Evolutionary conservation across 2,329 filamentous ascomycete species (phyloP).

Genomic region (Fusarium pseudograminearum): DNA sequence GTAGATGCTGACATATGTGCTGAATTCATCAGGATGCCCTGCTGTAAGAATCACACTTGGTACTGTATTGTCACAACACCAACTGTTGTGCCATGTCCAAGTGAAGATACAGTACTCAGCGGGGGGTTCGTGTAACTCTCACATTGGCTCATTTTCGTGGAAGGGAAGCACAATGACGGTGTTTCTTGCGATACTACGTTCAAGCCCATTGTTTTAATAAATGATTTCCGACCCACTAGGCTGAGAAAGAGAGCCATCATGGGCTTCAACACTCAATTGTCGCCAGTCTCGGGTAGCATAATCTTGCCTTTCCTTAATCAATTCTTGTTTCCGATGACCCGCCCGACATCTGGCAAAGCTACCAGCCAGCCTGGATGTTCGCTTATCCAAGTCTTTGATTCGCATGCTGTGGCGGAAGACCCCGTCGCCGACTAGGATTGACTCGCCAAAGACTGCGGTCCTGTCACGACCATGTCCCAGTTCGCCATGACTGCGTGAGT

Average conservation of each 20-base stretch:
- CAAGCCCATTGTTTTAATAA: constrained; percentile 25
- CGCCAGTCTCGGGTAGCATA: constrained; percentile 40
- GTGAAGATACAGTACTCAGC: neutral
- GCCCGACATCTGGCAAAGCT: constrained; percentile 34
- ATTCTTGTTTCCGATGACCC: constrained; percentile 46
- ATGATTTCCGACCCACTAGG: constrained; percentile 23
- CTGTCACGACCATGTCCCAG: constrained; percentile 20
- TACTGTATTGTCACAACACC: constrained; percentile 1
- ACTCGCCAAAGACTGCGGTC: constrained; percentile 19
- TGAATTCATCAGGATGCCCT: neutral
- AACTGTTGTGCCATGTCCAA: neutral
- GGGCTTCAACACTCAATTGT: constrained; percentile 23
- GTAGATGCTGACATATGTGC: neutral
- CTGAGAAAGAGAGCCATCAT: constrained; percentile 3
- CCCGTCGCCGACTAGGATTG: constrained; percentile 25
- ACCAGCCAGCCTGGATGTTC: constrained; percentile 40
- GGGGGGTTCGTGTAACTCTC: constrained; percentile 31
- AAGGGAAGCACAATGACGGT: constrained; percentile 34
- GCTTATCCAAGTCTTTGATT: constrained; percentile 48
- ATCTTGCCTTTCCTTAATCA: constrained; percentile 27
- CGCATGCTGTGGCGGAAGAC: constrained; percentile 31
- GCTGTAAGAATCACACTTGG: neutral
- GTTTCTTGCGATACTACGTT: constrained; percentile 24
- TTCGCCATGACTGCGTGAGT: constrained; percentile 4
- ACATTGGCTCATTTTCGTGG: constrained; percentile 35